Conservation (phyloP, 345 rosid species). For the Conringia planisiliqua region DNA sequence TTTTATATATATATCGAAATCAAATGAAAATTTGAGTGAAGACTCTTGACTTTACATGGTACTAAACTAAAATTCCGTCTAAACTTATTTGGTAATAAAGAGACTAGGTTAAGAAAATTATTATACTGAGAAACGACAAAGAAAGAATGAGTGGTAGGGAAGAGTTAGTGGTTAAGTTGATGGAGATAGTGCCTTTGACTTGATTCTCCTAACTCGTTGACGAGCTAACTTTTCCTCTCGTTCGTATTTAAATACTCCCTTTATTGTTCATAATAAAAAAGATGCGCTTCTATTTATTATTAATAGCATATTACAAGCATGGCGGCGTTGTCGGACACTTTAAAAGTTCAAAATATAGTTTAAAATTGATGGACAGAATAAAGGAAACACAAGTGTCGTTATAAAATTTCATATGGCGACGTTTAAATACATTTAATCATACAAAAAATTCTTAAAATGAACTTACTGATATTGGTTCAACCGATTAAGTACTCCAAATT, state of each 20-base stretch:
- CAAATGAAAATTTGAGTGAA: background rate
- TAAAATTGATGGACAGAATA: background rate
- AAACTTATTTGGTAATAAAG: background rate
- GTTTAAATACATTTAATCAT: background rate
- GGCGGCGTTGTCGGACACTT: slow-evolving; percentile 30
- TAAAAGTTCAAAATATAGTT: background rate
- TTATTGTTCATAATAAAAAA: background rate
- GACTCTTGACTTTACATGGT: background rate
- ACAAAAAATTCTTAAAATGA: background rate
- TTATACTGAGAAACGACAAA: slow-evolving; percentile 12
- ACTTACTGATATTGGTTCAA: background rate
- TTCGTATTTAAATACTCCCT: slow-evolving; percentile 5
- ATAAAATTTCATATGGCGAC: slow-evolving; percentile 9
- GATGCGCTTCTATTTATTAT: background rate
- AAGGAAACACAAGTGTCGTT: slow-evolving; percentile 10
- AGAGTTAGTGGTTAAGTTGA: slow-evolving; percentile 33
- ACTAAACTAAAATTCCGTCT: background rate
- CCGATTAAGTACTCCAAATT: background rate
- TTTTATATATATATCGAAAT: background rate
- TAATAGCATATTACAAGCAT: slow-evolving; percentile 2
- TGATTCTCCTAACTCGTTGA: slow-evolving; percentile 24
- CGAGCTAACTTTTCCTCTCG: slow-evolving; percentile 4
- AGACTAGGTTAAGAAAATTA: background rate
- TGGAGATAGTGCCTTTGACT: slow-evolving; percentile 36
- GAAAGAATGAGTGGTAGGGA: slow-evolving; percentile 37